Evolutionary conservation across 2,329 filamentous ascomycete species (phyloP).

Genomic region (Chrysoporthe puriensis): DNA sequence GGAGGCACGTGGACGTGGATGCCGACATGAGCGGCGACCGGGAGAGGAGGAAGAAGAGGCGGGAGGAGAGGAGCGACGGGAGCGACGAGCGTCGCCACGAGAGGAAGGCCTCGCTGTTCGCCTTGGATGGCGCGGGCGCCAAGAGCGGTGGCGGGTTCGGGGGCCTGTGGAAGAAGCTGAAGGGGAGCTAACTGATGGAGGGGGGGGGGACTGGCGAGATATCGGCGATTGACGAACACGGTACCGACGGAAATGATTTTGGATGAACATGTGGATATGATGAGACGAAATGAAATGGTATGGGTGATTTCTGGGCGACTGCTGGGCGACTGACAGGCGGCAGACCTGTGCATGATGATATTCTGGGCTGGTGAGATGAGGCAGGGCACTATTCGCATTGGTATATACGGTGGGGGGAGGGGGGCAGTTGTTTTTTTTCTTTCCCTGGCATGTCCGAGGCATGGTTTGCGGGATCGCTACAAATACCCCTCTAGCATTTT

Average conservation of each 20-base stretch:
- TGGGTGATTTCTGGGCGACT: background rate
- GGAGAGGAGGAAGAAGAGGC: slow-evolving; percentile 34
- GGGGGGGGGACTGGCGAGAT: background rate
- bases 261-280: background rate
- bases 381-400: background rate
- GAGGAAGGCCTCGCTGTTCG: slow-evolving; percentile 46
- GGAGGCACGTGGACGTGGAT: slow-evolving; percentile 48
- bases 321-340: background rate
- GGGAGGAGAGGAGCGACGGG: slow-evolving; percentile 43
- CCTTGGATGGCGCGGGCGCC: slow-evolving; percentile 47
- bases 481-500: slow-evolving; percentile 7
- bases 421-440: background rate
- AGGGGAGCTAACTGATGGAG: slow-evolving; percentile 33
- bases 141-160: slow-evolving; percentile 40
- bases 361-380: background rate
- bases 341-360: background rate
- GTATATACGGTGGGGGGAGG: too few relatives aligned
- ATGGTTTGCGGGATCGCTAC: background rate
- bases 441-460: background rate
- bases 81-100: slow-evolving; percentile 49
- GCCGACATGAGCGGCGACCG: slow-evolving; percentile 38
- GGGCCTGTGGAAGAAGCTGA: slow-evolving; percentile 66
- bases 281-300: background rate
- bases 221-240: too few relatives aligned
- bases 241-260: background rate